Conservation (phyloP, 176 grass and related monocot species). For the Carex kokanica region DNA sequence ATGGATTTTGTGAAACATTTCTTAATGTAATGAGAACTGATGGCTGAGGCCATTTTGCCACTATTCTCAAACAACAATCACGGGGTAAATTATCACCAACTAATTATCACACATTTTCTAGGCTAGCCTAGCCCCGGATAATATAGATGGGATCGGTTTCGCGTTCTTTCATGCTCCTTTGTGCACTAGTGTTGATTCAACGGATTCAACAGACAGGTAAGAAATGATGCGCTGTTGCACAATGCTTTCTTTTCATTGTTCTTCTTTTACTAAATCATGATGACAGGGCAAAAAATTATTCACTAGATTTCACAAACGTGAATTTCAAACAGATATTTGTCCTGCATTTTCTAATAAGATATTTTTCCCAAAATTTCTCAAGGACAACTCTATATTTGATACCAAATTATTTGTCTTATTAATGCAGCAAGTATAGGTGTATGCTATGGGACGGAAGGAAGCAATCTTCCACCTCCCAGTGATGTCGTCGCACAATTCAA, state of each 20-base stretch:
- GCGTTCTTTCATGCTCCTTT: neutral
- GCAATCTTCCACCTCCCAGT: constrained; percentile 15
- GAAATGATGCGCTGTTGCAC: neutral
- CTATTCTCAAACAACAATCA: neutral
- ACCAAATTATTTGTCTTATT: neutral
- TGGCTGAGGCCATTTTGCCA: neutral
- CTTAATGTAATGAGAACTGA: neutral
- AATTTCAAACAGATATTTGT: neutral
- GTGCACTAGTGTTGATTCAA: neutral
- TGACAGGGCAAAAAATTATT: neutral
- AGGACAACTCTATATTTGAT: neutral
- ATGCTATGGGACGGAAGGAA: constrained; percentile 25
- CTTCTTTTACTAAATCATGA: neutral
- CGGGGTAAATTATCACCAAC: neutral
- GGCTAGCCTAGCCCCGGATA: neutral
- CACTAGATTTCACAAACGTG: neutral
- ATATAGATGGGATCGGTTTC: neutral
- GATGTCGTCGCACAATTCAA: constrained; percentile 10
- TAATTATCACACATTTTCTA: neutral
- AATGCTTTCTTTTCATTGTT: neutral
- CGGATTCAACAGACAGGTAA: neutral
- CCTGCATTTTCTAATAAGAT: neutral
- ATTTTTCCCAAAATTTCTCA: neutral
- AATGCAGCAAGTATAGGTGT: constrained; percentile 24
- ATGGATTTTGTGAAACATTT: neutral